phyloP scores from a whole-genome alignment of 768 basidiomycete species.

The Leucocoprinus leucothites region DNA sequence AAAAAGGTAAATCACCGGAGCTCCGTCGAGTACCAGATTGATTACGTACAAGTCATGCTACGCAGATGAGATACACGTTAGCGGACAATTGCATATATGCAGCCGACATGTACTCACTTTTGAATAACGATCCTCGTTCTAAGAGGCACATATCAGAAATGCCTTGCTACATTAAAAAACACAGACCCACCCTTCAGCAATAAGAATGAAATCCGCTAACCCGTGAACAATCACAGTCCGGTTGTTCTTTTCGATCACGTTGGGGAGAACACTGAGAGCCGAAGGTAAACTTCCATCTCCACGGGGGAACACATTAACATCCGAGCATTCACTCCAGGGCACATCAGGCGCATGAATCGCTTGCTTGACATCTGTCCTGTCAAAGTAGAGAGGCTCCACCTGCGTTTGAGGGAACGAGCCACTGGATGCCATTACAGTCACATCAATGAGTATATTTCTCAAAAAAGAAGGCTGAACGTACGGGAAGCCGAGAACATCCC shows the following conservation, averaged over 20 bases:
- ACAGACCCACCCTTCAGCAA: constrained; percentile 62
- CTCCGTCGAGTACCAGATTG: constrained; percentile 5
- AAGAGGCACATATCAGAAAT: background rate
- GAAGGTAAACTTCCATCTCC: constrained; percentile 63
- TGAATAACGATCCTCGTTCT: constrained; percentile 62
- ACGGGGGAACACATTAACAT: constrained; percentile 55
- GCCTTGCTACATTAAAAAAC: background rate
- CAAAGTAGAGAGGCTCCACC: constrained; percentile 63
- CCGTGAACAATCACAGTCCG: constrained; percentile 71
- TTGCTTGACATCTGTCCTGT: constrained; percentile 61
- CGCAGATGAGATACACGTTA: background rate
- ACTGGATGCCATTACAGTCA: constrained; percentile 24
- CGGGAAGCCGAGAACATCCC: constrained; percentile 86
- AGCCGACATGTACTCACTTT: constrained; percentile 40
- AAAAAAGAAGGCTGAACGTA: constrained; percentile 25
- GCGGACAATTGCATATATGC: background rate
- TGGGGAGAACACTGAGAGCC: constrained; percentile 63
- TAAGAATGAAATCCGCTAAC: constrained; percentile 68
- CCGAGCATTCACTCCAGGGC: constrained; percentile 62
- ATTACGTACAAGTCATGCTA: constrained; percentile 38
- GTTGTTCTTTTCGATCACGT: constrained; percentile 72
- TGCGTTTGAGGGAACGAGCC: constrained; percentile 56
- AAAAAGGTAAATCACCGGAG: constrained; percentile 20
- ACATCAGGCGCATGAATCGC: constrained; percentile 73
- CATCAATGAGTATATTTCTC: background rate